These are phyloP conservation scores for Aspergillus brunneoviolaceus DNA, from an alignment of 2,329 filamentous ascomycete species.

Conservation along the genomic window DNA sequence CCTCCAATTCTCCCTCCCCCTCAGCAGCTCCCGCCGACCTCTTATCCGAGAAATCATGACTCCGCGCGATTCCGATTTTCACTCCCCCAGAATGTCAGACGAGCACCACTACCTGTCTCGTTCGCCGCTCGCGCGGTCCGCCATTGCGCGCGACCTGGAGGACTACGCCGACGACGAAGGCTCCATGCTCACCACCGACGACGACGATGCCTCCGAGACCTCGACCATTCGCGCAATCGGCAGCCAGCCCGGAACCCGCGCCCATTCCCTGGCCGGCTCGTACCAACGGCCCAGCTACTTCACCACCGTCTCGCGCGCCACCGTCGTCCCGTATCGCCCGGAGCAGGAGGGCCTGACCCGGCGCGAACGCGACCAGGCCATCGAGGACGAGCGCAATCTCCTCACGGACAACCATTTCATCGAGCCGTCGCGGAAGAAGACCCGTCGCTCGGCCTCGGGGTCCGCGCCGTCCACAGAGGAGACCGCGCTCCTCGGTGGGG, in stretches of 20 bases:
- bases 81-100: constrained; percentile 28
- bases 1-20: not conserved
- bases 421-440: constrained; percentile 6
- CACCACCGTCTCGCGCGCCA: constrained; percentile 68
- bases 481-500: constrained; percentile 48
- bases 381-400: constrained; percentile 58
- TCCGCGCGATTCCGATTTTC: constrained; percentile 19
- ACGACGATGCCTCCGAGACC: constrained; percentile 40
- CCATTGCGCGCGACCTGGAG: constrained; percentile 66
- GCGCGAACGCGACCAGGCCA: constrained; percentile 54
- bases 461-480: constrained; percentile 39
- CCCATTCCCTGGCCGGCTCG: constrained; percentile 57
- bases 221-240: constrained; percentile 44
- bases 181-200: constrained; percentile 35
- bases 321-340: constrained; percentile 57
- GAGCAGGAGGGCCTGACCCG: constrained; percentile 50
- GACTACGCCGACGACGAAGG: constrained; percentile 60
- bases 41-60: constrained; percentile 24
- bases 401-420: constrained; percentile 61
- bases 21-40: not conserved
- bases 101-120: constrained; percentile 53
- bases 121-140: constrained; percentile 66
- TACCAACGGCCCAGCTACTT: constrained; percentile 79
- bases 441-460: constrained; percentile 13
- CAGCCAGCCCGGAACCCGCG: constrained; percentile 36